A percentile compares a stretch with the other conserved stretches of the same genome.
Conservation (phyloP, 345 rosid species). For the Citrus sp. region DNA sequence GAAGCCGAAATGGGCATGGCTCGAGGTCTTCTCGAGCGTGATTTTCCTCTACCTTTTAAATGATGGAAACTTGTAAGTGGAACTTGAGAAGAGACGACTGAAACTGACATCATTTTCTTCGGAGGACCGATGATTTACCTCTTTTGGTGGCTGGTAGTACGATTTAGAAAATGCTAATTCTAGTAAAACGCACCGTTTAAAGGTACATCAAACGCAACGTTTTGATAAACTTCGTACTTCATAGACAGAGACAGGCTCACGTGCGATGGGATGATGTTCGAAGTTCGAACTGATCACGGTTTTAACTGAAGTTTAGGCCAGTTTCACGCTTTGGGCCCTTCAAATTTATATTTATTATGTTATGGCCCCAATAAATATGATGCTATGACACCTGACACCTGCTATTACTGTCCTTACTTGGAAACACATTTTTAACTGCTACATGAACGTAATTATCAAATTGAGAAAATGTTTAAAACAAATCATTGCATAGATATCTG, state of each 20-base stretch:
- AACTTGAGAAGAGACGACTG: conserved; percentile 26
- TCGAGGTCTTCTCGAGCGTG: conserved; percentile 19
- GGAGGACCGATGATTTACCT: background rate
- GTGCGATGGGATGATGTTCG: too few relatives aligned
- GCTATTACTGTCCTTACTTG: too few relatives aligned
- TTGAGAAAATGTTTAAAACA: background rate
- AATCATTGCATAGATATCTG: background rate
- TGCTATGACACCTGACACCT: too few relatives aligned
- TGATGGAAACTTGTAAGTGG: conserved; percentile 16
- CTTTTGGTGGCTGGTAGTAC: background rate
- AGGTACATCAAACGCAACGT: background rate
- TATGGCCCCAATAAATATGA: too few relatives aligned
- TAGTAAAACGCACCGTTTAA: background rate
- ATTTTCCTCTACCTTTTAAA: background rate
- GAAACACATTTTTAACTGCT: background rate
- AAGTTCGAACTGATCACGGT: too few relatives aligned
- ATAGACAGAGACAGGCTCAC: too few relatives aligned
- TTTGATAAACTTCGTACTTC: too few relatives aligned
- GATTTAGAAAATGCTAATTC: background rate
- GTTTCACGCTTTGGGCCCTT: too few relatives aligned
- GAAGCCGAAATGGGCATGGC: conserved; percentile 34
- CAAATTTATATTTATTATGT: too few relatives aligned
- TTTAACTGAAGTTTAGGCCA: too few relatives aligned
- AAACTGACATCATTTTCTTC: conserved; percentile 19
- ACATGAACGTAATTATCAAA: too few relatives aligned